Conservation (phyloP, 2,329 filamentous ascomycete genomes). For the Dactylellina drechsleri region DNA sequence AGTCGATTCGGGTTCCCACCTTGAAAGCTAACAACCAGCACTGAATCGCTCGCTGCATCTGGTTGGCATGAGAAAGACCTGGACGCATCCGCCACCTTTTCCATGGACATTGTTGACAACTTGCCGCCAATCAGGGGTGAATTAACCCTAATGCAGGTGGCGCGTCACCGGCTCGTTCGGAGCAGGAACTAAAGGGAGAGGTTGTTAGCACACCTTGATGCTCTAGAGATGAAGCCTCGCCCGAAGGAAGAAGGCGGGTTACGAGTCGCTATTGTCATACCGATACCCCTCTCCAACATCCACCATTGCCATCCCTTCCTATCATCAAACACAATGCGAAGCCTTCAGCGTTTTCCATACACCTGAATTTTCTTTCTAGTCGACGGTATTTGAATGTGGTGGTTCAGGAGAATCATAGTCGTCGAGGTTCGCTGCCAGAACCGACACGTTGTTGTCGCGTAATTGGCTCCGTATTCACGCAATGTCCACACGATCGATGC, state of each 20-base stretch:
- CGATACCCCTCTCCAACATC: slow-evolving; percentile 2
- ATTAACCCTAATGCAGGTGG: too few species aligned
- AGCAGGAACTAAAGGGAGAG: not conserved
- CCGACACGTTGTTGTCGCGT: not conserved
- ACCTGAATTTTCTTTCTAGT: slow-evolving; percentile 9
- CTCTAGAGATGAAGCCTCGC: slow-evolving; percentile 40
- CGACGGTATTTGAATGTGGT: slow-evolving; percentile 29
- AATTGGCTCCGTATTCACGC: not conserved
- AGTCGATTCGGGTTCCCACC: too few species aligned
- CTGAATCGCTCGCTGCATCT: too few species aligned
- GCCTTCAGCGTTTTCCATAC: slow-evolving; percentile 3
- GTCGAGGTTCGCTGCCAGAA: slow-evolving; percentile 16
- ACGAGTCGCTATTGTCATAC: slow-evolving; percentile 13
- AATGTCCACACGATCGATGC: slow-evolving; percentile 5
- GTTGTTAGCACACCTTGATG: slow-evolving; percentile 17
- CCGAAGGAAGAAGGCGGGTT: slow-evolving; percentile 39
- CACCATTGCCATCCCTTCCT: not conserved
- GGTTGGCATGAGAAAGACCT: too few species aligned
- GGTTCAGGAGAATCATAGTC: not conserved
- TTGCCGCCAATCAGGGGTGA: too few species aligned
- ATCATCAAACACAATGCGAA: slow-evolving; percentile 27
- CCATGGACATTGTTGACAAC: too few species aligned
- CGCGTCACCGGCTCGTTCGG: too few species aligned
- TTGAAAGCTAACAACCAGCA: too few species aligned
- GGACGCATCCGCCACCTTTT: too few species aligned